Percentiles rank a stretch among this genome's conserved stretches.
These are phyloP conservation scores for Acrocalymma vagum DNA, from an alignment of 2,329 filamentous ascomycete species.

Conservation along the genomic window DNA sequence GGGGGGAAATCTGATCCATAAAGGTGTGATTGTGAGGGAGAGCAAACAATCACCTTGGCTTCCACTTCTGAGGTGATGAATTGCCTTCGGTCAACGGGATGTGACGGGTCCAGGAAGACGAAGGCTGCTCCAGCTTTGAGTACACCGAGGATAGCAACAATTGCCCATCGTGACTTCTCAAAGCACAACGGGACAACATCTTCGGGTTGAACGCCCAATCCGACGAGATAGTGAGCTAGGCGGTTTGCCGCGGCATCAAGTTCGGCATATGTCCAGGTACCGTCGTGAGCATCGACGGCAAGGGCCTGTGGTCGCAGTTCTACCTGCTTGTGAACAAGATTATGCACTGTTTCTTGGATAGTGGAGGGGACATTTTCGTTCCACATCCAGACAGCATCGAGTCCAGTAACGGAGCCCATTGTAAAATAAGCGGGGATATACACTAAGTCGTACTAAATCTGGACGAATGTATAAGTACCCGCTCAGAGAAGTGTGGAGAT, in stretches of 20 bases:
- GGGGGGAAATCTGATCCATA: no score
- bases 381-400: slow-evolving; percentile 22
- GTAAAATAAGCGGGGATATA: no score
- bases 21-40: no score
- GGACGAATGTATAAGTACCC: no score
- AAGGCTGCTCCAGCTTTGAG: slow-evolving; percentile 48
- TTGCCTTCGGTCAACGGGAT: slow-evolving; percentile 38
- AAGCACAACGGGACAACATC: slow-evolving; percentile 43
- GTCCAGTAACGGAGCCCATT: slow-evolving; percentile 18
- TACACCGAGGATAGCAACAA: slow-evolving; percentile 46
- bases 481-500: no score
- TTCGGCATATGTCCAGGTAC: slow-evolving; percentile 29
- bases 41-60: no score
- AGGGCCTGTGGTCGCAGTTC: slow-evolving; percentile 19
- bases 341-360: slow-evolving; percentile 21
- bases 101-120: slow-evolving; percentile 43
- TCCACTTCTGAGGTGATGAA: no score
- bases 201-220: slow-evolving; percentile 14
- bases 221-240: slow-evolving; percentile 18
- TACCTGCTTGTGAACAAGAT: slow-evolving; percentile 21
- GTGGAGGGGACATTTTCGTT: slow-evolving; percentile 14
- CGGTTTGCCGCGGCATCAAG: slow-evolving; percentile 24
- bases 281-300: slow-evolving; percentile 37
- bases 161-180: slow-evolving; percentile 44
- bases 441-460: no score